Evolutionary conservation across 768 basidiomycete genomes (phyloP), one percentile per base, ranked within the genome.

Genomic region (Cystoderma amianthinum): DNA sequence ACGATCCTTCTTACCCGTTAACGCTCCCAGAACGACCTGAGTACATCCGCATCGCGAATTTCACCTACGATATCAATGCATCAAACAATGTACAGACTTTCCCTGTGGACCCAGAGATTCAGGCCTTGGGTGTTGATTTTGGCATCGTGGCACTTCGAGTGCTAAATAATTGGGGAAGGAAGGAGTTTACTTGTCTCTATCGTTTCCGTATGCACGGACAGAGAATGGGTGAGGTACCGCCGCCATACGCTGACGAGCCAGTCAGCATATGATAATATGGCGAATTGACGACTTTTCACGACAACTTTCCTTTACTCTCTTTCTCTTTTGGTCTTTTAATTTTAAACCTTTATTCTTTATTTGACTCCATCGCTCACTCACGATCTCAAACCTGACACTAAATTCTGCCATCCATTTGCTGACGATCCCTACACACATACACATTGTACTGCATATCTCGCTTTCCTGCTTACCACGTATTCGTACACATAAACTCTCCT

Each of bases 121-220:
- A 64, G 43, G 76, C 76, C 5, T 69, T 93, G 5, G 82, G 73
- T 5, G 64, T 96, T 32, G 90, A 93, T 58, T 85, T 95, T 52
- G 88, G 88, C 2, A 66, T 95, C 39, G 86, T 97, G 19, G 79
- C 84, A 45, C 68, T 96, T 55, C 67, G 77, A 47, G 68, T 98
- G 50, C 71, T 79, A 61, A 85, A 68, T 55, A 98, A 97, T 56
- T 97, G 92, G 84, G 95, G 94, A 32, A 68, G 71, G 60, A 69
- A 72, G 4, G 80, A 84, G 43, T 89, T 75, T 56, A 96, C 94
- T 0, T 98, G 95, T 60, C 61, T 98, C 28, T 98, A 92, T 61
- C 79, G 88, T 33, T 66, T 91, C 63, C 75, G 88, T 32, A 85
- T 88, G 21, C 87, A 90, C 52, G 88, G 88, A 12, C 64, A 75